These are phyloP conservation scores for Voacanga thouarsii DNA, from an alignment of 257 asterid species.

Conservation along the genomic window DNA sequence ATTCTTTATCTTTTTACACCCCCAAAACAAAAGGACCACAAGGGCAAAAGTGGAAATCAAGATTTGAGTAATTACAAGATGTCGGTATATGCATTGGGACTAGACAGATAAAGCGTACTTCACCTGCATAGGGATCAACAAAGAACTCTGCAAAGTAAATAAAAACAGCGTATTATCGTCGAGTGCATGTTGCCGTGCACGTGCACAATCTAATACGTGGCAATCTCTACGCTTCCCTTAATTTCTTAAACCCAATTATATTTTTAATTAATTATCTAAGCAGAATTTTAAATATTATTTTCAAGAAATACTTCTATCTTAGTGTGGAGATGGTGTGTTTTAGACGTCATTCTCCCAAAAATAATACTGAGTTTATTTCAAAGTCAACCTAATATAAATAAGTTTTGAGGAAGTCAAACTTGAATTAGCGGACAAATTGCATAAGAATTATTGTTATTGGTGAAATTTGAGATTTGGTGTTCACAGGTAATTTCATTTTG, in stretches of 20 bases:
- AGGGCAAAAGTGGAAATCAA: conserved; percentile 4
- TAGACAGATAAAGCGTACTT: conserved; percentile 4
- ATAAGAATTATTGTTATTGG: neutral
- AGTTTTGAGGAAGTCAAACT: conserved; percentile 2
- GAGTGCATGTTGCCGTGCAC: conserved; percentile 6
- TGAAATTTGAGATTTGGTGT: too few relatives aligned
- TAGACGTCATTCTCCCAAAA: neutral
- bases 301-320: neutral
- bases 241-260: neutral
- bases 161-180: conserved; percentile 3
- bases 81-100: neutral
- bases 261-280: neutral
- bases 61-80: neutral
- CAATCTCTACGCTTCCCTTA: neutral
- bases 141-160: neutral
- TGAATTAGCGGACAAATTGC: neutral
- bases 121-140: conserved; percentile 16
- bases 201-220: conserved; percentile 17
- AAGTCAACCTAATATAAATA: conserved; percentile 7
- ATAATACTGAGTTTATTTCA: too few relatives aligned
- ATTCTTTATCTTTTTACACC: neutral
- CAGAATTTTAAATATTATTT: neutral
- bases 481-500: too few relatives aligned
- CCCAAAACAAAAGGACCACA: neutral
- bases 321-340: neutral